Base-by-base conservation (phyloP, 2,329 filamentous ascomycete species). In the Calonectria leucothoes region DNA sequence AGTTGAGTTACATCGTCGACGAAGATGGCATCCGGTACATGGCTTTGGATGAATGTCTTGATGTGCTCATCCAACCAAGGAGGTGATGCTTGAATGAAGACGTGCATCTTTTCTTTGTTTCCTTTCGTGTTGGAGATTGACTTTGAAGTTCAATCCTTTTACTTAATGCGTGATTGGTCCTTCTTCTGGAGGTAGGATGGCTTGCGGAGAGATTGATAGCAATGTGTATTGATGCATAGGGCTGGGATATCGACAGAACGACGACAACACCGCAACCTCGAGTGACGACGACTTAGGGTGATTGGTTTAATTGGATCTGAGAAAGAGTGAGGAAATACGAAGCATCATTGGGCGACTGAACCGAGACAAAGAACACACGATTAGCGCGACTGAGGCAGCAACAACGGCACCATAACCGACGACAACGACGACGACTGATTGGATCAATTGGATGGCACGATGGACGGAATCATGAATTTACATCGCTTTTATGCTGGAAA, bases 11-110 rank as follows among this genome's bases (percentile, higher is more conserved):
- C 77, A 25, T 81, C 70, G 11, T 84, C 69, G 55, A 83, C 59
- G 42, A 81, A 85, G 48, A 79, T 71, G 6, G 78, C 78, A 7
- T 81, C 78, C 0, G 81, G 81, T 0, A 82, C 78, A 29, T 84
- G 81, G 1, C 70, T 70, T 6, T 67, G 75, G 63, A 85, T 80
- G 49, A 77, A 84, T 6, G 75, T 69, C 70, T 80, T 77, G 64
- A 85, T 72, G 49, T 84, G 81, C 14, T 78, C 72, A 49, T 84
- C 76, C 5, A 85, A 76, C 84, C 84, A 85, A n/a, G 75, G 63
- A 8, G 75, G 74, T n/a, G 78, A 76, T 39, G 78, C 77, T 6
- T 72, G 67, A 12, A 80, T 65, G 1, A 72, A 80, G 14, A 76
- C 78, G 23, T 79, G 71, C 78, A 79, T 80, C 59, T 75, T 2